A percentile compares a stretch with the other conserved stretches of the same genome.
Evolutionary conservation across 768 basidiomycete species (phyloP).

Genomic region (Tubosaeta sp.): DNA sequence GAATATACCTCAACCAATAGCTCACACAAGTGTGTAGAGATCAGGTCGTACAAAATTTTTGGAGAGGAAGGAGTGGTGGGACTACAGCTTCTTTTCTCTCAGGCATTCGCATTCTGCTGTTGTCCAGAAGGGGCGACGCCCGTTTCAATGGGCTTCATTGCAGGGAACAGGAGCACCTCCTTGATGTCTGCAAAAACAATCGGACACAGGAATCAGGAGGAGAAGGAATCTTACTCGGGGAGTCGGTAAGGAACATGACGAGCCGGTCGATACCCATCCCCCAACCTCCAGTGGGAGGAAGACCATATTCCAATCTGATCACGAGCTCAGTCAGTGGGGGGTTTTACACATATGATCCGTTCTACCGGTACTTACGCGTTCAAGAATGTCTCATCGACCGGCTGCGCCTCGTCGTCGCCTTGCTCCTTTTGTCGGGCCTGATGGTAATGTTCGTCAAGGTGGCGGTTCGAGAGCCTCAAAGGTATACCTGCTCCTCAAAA

Average conservation of each 20-base stretch:
- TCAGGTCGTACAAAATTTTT: background rate
- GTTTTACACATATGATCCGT: background rate
- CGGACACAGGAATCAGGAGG: background rate
- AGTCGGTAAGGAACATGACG: conserved; percentile 98
- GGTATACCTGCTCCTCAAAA: conserved; percentile 84
- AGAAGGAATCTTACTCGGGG: conserved; percentile 59
- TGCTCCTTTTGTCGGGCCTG: conserved; percentile 88
- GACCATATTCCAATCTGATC: conserved; percentile 86
- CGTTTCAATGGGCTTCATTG: conserved; percentile 84
- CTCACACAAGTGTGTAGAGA: background rate
- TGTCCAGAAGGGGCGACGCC: conserved; percentile 27
- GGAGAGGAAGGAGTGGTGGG: background rate
- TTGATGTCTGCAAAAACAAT: conserved; percentile 69
- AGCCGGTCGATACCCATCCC: conserved; percentile 93
- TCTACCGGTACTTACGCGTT: conserved; percentile 65
- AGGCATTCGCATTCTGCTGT: conserved; percentile 10
- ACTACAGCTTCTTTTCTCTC: conserved; percentile 10
- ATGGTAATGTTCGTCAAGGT: background rate
- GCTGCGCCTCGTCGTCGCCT: conserved; percentile 98
- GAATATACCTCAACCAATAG: too few relatives aligned
- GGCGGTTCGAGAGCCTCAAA: background rate
- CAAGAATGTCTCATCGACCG: conserved; percentile 92
- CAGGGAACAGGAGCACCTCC: conserved; percentile 94
- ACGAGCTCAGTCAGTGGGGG: background rate
- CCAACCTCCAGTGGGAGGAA: conserved; percentile 98